Percentiles rank a stretch among this genome's conserved stretches.
These are phyloP conservation scores for Erythrophleum ivorense DNA, from an alignment of 331 rosid genomes.

Conservation along the genomic window DNA sequence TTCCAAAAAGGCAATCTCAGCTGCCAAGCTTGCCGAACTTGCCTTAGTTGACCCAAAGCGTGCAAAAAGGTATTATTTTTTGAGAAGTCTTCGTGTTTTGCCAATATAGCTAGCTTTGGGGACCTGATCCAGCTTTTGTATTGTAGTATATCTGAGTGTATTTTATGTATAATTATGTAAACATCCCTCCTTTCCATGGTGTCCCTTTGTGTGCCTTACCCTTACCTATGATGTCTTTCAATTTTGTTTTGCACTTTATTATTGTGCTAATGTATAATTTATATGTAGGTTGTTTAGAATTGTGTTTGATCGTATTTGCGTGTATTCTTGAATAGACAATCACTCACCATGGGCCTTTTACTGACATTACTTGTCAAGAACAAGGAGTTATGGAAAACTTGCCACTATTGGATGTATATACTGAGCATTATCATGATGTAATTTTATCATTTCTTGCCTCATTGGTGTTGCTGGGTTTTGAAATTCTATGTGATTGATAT, in stretches of 20 bases:
- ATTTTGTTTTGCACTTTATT: neutral
- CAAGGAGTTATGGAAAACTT: neutral
- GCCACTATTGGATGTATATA: neutral
- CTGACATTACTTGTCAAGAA: neutral
- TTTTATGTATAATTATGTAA: neutral
- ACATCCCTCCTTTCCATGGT: neutral
- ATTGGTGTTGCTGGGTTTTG: neutral
- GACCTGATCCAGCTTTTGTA: neutral
- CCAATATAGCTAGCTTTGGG: neutral
- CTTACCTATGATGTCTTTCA: neutral
- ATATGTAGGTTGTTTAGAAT: neutral
- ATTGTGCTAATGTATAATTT: neutral
- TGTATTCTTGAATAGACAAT: neutral
- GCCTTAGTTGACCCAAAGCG: constrained; percentile 87
- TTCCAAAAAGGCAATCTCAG: constrained; percentile 71
- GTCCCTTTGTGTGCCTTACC: neutral
- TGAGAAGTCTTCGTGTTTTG: neutral
- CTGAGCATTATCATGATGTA: neutral
- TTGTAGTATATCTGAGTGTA: neutral
- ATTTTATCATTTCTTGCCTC: neutral
- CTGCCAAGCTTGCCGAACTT: constrained; percentile 81
- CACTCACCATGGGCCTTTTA: neutral
- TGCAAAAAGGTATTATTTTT: constrained; percentile 71
- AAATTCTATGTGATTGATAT: constrained; percentile 1
- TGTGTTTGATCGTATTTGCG: neutral